Conservation (phyloP, 2,329 filamentous ascomycete genomes). For the Calonectria henricotiae region DNA sequence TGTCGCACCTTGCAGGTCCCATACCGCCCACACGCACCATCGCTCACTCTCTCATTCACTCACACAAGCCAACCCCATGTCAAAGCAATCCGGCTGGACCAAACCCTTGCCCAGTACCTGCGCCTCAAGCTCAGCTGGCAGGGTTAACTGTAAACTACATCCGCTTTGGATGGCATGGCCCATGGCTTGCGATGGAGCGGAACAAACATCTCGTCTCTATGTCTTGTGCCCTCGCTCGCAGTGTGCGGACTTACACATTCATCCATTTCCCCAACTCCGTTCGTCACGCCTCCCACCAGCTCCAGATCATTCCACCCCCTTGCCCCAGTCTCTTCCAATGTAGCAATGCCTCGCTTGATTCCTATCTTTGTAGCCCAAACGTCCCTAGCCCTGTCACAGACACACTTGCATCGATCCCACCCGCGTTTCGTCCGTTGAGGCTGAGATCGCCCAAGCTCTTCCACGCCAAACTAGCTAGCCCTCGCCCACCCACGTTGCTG, state of each 20-base stretch:
- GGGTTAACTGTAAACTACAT: conserved; percentile 47
- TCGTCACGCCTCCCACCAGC: background rate
- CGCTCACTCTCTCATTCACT: background rate
- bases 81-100: conserved; percentile 31
- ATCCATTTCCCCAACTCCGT: background rate
- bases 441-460: conserved; percentile 48
- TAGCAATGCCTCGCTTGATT: conserved; percentile 53
- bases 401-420: conserved; percentile 43
- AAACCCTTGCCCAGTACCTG: conserved; percentile 49
- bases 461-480: conserved; percentile 49
- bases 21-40: conserved; percentile 20
- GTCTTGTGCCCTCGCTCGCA: conserved; percentile 24
- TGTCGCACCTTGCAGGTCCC: conserved; percentile 18
- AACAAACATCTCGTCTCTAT: conserved; percentile 22
- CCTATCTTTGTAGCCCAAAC: conserved; percentile 50
- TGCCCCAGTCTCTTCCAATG: conserved; percentile 35
- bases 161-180: conserved; percentile 41
- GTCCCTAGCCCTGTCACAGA: conserved; percentile 40
- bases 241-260: conserved; percentile 25
- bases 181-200: conserved; percentile 28
- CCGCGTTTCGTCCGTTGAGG: conserved; percentile 46
- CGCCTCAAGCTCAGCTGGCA: conserved; percentile 56
- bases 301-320: conserved; percentile 37
- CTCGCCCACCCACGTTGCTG: conserved; percentile 33
- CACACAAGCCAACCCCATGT: conserved; percentile 16